Percentiles rank a stretch among this genome's conserved stretches.
Conservation (phyloP, 495 filamentous ascomycete species). For the Viridothelium virens region DNA sequence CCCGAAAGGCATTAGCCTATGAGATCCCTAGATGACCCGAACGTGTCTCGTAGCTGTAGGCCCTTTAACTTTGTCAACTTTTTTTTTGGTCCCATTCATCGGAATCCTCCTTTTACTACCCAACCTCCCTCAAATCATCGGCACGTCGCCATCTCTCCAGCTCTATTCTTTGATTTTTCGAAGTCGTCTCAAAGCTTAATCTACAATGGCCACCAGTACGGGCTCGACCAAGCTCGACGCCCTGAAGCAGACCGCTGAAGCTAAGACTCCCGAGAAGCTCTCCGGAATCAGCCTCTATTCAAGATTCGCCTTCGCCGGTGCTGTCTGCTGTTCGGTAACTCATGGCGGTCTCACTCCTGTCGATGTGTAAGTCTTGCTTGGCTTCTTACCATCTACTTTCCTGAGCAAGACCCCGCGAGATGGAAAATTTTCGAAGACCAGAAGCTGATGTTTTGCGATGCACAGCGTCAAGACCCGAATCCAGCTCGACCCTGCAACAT, state of each 20-base stretch:
- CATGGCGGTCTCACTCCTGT: constrained; percentile 88
- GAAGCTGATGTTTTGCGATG: constrained; percentile 17
- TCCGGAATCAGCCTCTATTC: constrained; percentile 40
- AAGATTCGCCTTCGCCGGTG: constrained; percentile 86
- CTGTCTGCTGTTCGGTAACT: constrained; percentile 89
- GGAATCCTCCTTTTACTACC: too few relatives aligned
- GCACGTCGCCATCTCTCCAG: neutral
- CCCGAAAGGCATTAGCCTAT: too few relatives aligned
- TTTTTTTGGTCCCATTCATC: neutral
- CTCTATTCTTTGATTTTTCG: neutral
- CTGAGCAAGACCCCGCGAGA: neutral
- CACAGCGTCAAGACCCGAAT: constrained; percentile 40
- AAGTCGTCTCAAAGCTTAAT: neutral
- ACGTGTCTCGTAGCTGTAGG: neutral
- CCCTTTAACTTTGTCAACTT: neutral
- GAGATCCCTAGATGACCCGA: neutral
- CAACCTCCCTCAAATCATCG: neutral
- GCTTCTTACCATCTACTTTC: neutral
- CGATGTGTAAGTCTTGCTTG: constrained; percentile 71
- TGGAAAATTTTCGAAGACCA: neutral
- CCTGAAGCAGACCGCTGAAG: constrained; percentile 26
- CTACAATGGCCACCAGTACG: constrained; percentile 19
- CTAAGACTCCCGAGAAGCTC: constrained; percentile 32
- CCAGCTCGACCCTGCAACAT: constrained; percentile 40
- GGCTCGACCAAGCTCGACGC: constrained; percentile 37